Evolutionary conservation across 2,329 filamentous ascomycete genomes (phyloP).

Genomic region (Ceratocystis lukuohia): DNA sequence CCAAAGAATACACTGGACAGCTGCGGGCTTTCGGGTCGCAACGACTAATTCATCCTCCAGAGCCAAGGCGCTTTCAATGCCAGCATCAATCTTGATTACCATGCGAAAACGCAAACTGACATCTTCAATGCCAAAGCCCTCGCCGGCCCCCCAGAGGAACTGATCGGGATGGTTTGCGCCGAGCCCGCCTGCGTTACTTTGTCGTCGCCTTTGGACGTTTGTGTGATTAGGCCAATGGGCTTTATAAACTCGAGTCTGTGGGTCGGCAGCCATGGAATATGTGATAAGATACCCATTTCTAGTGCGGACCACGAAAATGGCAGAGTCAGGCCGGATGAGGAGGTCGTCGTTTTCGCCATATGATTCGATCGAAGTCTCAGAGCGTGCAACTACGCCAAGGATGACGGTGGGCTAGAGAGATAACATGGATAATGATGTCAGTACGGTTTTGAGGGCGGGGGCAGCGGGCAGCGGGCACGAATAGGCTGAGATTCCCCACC

Average conservation of each 20-base stretch:
- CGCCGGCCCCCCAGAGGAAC: constrained; percentile 62
- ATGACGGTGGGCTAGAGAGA: constrained; percentile 64
- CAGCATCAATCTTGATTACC: constrained; percentile 96
- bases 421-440: constrained; percentile 18
- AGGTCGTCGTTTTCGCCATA: constrained; percentile 81
- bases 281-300: constrained; percentile 79
- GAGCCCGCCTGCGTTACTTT: constrained; percentile 46
- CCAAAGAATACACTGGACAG: constrained; percentile 96
- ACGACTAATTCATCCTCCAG: constrained; percentile 88
- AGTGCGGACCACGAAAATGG: constrained; percentile 84
- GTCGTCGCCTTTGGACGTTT: constrained; percentile 48
- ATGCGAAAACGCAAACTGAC: constrained; percentile 86
- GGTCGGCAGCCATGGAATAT: constrained; percentile 78
- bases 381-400: constrained; percentile 73
- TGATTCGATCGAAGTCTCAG: constrained; percentile 59
- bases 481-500: constrained; percentile 35
- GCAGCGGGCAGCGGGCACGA: not conserved
- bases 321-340: constrained; percentile 77
- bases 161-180: constrained; percentile 44
- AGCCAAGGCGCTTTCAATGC: constrained; percentile 75
- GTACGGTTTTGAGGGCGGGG: constrained; percentile 19
- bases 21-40: constrained; percentile 77
- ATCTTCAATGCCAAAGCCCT: constrained; percentile 70
- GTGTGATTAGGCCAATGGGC: constrained; percentile 60
- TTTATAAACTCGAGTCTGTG: constrained; percentile 71